Conservation (phyloP, 257 asterid genomes). For the Nicotiana benthamiana region DNA sequence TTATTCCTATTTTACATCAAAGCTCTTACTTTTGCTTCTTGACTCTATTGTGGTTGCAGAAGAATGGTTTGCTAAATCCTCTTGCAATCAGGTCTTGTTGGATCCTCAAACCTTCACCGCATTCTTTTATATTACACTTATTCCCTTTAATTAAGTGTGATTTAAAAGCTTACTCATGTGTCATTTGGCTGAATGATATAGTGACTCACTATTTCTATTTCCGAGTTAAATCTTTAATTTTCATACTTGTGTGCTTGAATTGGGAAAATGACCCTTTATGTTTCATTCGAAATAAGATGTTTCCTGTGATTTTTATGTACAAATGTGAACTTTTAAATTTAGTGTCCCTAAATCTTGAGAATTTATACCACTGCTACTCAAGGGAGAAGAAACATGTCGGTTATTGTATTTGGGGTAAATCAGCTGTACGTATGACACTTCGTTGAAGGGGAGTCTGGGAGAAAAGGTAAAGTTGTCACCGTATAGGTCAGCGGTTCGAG, state of each 20-base stretch:
- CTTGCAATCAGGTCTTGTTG: slow-evolving; percentile 63
- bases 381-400: neutral
- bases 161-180: neutral
- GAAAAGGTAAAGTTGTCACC: too few relatives aligned
- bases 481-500: too few relatives aligned
- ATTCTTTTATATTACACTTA: neutral
- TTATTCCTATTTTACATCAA: too few relatives aligned
- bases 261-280: neutral
- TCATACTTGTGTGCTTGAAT: neutral
- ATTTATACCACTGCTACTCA: neutral
- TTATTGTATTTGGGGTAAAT: neutral
- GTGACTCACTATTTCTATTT: neutral
- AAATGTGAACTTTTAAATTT: neutral
- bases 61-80: slow-evolving; percentile 55
- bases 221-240: neutral
- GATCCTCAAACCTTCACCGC: neutral
- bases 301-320: neutral
- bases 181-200: neutral
- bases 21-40: neutral
- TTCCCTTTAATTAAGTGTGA: neutral
- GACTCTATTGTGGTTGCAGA: slow-evolving; percentile 41
- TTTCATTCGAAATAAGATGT: neutral
- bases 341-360: neutral
- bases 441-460: too few relatives aligned
- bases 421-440: neutral